Percentiles rank a stretch among this genome's conserved stretches.
Evolutionary conservation across 495 filamentous ascomycete genomes (phyloP).

Genomic region (Aspergillus carlsbadensis): DNA sequence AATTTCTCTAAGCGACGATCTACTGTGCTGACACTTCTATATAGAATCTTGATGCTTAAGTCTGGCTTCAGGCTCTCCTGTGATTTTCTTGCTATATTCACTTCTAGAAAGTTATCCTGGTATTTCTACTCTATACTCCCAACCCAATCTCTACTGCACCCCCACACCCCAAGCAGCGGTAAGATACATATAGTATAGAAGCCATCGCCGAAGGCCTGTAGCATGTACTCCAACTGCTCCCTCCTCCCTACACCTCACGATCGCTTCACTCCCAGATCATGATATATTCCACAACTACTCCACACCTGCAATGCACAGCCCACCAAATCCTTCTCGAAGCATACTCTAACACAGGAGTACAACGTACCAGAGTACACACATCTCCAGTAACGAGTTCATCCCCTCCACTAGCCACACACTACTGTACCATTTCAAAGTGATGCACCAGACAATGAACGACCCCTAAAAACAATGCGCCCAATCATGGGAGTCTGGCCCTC

Average conservation of each 20-base stretch:
- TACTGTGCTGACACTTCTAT: not conserved
- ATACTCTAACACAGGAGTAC: not conserved
- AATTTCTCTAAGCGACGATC: not conserved
- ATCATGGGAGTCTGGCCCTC: constrained; percentile 1
- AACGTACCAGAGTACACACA: not conserved
- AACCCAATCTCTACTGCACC: not conserved
- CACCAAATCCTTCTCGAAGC: constrained; percentile 28
- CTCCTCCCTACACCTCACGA: not conserved
- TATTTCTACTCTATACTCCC: not conserved
- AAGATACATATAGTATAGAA: too few relatives aligned
- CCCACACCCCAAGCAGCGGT: not conserved
- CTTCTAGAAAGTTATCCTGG: too few relatives aligned
- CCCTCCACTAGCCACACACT: not conserved
- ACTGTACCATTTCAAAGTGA: constrained; percentile 13
- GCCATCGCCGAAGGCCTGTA: too few relatives aligned
- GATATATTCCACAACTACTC: not conserved
- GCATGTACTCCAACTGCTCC: not conserved
- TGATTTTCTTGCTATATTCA: too few relatives aligned
- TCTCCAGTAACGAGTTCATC: not conserved
- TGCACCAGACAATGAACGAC: constrained; percentile 1
- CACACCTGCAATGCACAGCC: constrained; percentile 29
- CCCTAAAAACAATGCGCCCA: constrained; percentile 5
- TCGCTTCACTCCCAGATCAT: not conserved
- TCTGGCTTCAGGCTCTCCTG: too few relatives aligned
- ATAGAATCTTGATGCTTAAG: too few relatives aligned